Base-by-base conservation (phyloP, 2,329 filamentous ascomycete species). In the Penicillium psychrosexuale region DNA sequence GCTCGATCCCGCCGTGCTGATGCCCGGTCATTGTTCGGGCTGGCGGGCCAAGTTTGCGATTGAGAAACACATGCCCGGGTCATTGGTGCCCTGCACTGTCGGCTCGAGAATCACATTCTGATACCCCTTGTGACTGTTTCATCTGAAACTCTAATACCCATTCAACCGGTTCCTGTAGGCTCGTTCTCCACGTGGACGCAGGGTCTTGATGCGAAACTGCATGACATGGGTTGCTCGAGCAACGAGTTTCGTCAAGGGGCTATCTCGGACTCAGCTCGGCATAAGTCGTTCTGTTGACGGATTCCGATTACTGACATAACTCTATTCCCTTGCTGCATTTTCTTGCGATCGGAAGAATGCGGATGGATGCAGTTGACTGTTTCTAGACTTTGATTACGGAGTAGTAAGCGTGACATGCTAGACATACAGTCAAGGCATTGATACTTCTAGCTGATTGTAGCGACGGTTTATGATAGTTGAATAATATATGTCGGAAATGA, bases 11-110 rank as follows among this genome's bases (percentile, higher is more conserved):
- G 75, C 75, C 12, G 69, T 83, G 0, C 62, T 83, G 3, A 72
- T 83, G 64, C 80, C 81, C 0, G 81, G 81, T 0, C 81, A 84
- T 64, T 83, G 80, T 60, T 79, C 80, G 0, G 81, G 81, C 6
- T 84, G 80, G 80, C 72, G 79, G 57, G 80, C 79, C 34, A 82
- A 82, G 64, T 77, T 77, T 58, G 73, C 74, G 40, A 80, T 82
- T 57, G 79, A 82, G 65, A 77, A 74, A 56, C 68, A 73, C 36
- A 79, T 82, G 75, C 77, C 78, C 0, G 80, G 80, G 2, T 68
- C 70, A 3, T 61, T 82, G 55, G 78, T 79, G 8, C 80, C 80
- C 28, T 77, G 76, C 22, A 79, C 79, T 12, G 80, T 80, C 13
- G 80, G 80, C 3, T 76, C 75, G 19, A 79, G 64, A 44, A 72